Conservation (phyloP, 2,329 filamentous ascomycete species). For the Nectriaceae sp. region DNA sequence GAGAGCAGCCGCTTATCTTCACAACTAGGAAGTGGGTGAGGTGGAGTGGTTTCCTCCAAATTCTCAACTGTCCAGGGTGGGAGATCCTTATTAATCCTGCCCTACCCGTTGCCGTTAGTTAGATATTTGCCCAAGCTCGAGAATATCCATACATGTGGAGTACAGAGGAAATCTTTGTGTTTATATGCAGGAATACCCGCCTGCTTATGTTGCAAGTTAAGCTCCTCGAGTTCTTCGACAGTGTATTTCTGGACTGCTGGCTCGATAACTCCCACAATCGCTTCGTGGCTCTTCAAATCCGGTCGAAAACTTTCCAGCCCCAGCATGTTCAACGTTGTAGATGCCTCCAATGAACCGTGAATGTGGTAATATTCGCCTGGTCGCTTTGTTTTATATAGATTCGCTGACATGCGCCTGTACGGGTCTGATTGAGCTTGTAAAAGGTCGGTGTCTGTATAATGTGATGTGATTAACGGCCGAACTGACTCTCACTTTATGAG, state of each 20-base stretch:
- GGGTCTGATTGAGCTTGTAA: conserved; percentile 69
- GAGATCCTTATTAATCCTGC: conserved; percentile 39
- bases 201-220: conserved; percentile 58
- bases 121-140: not conserved
- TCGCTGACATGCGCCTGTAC: conserved; percentile 73
- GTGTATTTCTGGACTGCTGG: conserved; percentile 57
- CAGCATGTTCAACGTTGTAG: conserved; percentile 69
- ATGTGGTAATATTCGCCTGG: conserved; percentile 72
- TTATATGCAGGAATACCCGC: conserved; percentile 64
- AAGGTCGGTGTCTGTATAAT: conserved; percentile 65
- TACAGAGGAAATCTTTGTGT: conserved; percentile 59
- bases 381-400: conserved; percentile 69
- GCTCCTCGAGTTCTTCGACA: conserved; percentile 55
- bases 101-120: conserved; percentile 39
- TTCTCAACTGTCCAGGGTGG: conserved; percentile 52
- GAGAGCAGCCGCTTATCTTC: conserved; percentile 45
- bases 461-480: conserved; percentile 7
- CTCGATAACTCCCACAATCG: conserved; percentile 62
- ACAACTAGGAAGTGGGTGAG: no score
- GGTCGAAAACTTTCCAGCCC: conserved; percentile 63
- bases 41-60: no score
- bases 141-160: conserved; percentile 38
- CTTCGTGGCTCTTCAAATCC: conserved; percentile 60
- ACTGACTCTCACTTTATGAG: rapidly evolving
- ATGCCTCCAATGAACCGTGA: conserved; percentile 73